These are phyloP conservation scores for Salvia sclarea DNA, from an alignment of 305 asterid genomes.

Conservation along the genomic window DNA sequence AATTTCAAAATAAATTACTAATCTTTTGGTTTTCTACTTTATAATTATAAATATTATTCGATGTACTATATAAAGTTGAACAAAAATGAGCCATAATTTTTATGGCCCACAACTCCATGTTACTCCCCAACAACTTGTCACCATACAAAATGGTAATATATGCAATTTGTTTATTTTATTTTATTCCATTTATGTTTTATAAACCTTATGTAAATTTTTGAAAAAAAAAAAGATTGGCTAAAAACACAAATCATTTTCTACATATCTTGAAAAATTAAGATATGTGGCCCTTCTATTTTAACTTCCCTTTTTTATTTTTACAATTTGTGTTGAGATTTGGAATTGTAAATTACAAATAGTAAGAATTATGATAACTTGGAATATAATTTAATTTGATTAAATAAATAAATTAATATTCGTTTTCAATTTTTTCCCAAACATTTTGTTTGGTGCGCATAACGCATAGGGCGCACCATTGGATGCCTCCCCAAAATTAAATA, in stretches of 20 bases:
- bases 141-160: conserved; percentile 28
- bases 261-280: neutral
- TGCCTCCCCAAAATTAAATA: conserved; percentile 30
- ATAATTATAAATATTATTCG: neutral
- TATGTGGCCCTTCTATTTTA: neutral
- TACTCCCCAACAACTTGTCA: conserved; percentile 34
- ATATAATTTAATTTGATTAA: neutral
- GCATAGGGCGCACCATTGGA: conserved; percentile 24
- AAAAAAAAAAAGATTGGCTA: neutral
- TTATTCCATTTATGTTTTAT: neutral
- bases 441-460: conserved; percentile 26
- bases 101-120: conserved; percentile 33
- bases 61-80: conserved; percentile 13
- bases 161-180: neutral
- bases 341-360: neutral
- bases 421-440: conserved; percentile 15
- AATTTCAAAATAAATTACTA: neutral
- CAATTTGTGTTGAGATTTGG: neutral
- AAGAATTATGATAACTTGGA: neutral
- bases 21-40: neutral
- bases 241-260: neutral
- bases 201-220: neutral
- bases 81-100: conserved; percentile 26
- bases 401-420: neutral
- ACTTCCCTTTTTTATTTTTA: no score